Percentiles rank a stretch among this genome's conserved stretches.
phyloP scores from a whole-genome alignment of 2,329 filamentous ascomycete genomes.

The Cladobotryum protrusum region DNA sequence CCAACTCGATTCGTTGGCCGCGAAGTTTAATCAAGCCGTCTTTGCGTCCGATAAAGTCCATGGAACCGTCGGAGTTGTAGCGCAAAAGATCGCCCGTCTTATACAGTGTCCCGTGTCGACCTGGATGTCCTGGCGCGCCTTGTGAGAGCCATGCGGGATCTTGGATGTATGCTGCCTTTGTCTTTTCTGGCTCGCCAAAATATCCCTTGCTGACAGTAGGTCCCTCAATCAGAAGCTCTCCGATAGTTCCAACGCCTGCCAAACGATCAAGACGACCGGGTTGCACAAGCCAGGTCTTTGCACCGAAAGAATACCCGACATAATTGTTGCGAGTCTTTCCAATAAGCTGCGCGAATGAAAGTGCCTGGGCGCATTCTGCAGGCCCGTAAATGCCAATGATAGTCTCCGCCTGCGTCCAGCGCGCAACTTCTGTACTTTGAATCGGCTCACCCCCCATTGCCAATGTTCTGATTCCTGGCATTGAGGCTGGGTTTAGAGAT shows the following conservation, averaged over 20 bases:
- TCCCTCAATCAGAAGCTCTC: too few species aligned
- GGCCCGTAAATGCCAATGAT: constrained; percentile 7
- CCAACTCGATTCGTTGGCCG: constrained; percentile 9
- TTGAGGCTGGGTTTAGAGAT: too few species aligned
- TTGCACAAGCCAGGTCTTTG: constrained; percentile 6
- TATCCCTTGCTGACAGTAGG: not conserved
- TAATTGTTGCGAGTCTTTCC: constrained; percentile 5
- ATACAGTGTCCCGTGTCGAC: constrained; percentile 5
- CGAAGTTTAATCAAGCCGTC: constrained; percentile 8
- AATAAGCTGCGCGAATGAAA: not conserved
- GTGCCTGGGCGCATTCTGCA: constrained; percentile 7
- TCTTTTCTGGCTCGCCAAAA: constrained; percentile 1
- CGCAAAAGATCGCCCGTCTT: constrained; percentile 5
- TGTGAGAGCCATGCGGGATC: constrained; percentile 10
- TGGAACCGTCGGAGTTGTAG: constrained; percentile 5
- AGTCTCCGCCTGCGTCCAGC: constrained; percentile 1
- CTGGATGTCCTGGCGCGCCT: not conserved
- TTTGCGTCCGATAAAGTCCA: constrained; percentile 7
- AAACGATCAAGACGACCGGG: constrained; percentile 1
- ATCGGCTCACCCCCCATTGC: constrained; percentile 1
- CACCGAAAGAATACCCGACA: constrained; percentile 6
- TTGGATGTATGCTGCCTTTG: constrained; percentile 6
- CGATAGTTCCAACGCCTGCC: too few species aligned
- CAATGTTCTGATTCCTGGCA: constrained; percentile 2
- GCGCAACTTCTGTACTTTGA: too few species aligned